phyloP scores from a whole-genome alignment of 306 rosid species.

The Pterocarpus macrocarpus region DNA sequence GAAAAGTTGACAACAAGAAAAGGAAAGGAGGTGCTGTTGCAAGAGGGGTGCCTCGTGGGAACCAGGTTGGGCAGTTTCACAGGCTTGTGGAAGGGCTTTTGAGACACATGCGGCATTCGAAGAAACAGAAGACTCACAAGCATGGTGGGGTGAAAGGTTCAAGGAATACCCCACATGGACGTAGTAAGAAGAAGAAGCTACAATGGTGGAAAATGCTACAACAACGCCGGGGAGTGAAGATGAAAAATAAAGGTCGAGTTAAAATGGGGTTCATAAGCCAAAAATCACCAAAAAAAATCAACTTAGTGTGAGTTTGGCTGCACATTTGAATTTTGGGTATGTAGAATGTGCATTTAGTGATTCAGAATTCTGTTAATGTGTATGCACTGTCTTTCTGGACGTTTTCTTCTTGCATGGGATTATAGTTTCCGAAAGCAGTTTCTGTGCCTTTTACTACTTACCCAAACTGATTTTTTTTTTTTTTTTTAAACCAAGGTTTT shows the following conservation, averaged over 20 bases:
- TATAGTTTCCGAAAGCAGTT: not conserved
- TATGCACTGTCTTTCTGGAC: not conserved
- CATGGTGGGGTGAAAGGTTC: constrained; percentile 26
- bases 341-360: not conserved
- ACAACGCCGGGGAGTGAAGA: constrained; percentile 55
- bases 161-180: constrained; percentile 34
- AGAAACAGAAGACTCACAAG: constrained; percentile 47
- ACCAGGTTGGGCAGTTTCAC: constrained; percentile 66
- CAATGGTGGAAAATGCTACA: constrained; percentile 64
- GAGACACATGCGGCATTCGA: constrained; percentile 58
- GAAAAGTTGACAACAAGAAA: constrained; percentile 32
- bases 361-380: constrained; percentile 6
- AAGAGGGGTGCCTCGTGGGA: constrained; percentile 26
- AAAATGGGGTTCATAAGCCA: constrained; percentile 55
- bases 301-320: constrained; percentile 26
- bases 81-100: constrained; percentile 67
- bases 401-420: not conserved
- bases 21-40: constrained; percentile 38
- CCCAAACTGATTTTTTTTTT: not conserved
- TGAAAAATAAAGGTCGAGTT: constrained; percentile 55
- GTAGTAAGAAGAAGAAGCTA: constrained; percentile 51
- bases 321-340: not conserved
- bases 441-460: constrained; percentile 2
- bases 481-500: too few relatives aligned
- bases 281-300: constrained; percentile 46